phyloP scores from a whole-genome alignment of 2,329 filamentous ascomycete genomes.

The Penicillium expansum region DNA sequence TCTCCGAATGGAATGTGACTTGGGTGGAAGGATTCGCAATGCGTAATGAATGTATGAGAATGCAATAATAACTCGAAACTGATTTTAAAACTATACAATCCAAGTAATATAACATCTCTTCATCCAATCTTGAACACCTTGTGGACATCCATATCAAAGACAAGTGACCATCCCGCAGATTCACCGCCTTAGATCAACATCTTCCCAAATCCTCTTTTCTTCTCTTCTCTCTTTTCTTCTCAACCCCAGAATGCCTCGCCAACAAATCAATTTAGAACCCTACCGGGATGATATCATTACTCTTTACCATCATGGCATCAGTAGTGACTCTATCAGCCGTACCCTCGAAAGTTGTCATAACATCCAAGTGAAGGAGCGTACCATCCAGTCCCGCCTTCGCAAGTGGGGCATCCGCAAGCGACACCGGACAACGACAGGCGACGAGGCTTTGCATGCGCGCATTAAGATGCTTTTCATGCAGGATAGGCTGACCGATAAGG shows the following conservation, averaged over 20 bases:
- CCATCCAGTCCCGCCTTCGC: conserved; percentile 26
- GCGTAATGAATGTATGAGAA: conserved; percentile 10
- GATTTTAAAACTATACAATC: neutral
- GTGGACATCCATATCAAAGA: neutral
- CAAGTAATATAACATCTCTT: neutral
- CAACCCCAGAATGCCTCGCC: conserved; percentile 20
- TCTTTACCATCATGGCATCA: conserved; percentile 23
- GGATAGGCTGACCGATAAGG: conserved; percentile 25
- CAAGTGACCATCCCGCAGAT: conserved; percentile 4
- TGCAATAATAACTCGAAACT: conserved; percentile 1
- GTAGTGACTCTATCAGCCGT: conserved; percentile 24
- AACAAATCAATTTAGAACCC: conserved; percentile 26
- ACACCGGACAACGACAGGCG: conserved; percentile 25
- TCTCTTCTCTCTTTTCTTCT: neutral
- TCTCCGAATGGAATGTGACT: conserved; percentile 1
- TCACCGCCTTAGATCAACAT: conserved; percentile 19
- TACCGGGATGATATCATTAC: conserved; percentile 25
- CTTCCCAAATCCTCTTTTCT: neutral
- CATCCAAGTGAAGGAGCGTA: conserved; percentile 26
- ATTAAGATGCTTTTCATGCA: conserved; percentile 23
- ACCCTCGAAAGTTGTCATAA: conserved; percentile 23
- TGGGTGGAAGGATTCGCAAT: neutral
- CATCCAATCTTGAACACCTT: neutral
- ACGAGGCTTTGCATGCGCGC: conserved; percentile 22
- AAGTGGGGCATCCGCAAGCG: conserved; percentile 28